A percentile compares a stretch with the other conserved stretches of the same genome.
These are phyloP conservation scores for Neopestalotiopsis rosae DNA, from an alignment of 2,329 filamentous ascomycete species.

Conservation along the genomic window DNA sequence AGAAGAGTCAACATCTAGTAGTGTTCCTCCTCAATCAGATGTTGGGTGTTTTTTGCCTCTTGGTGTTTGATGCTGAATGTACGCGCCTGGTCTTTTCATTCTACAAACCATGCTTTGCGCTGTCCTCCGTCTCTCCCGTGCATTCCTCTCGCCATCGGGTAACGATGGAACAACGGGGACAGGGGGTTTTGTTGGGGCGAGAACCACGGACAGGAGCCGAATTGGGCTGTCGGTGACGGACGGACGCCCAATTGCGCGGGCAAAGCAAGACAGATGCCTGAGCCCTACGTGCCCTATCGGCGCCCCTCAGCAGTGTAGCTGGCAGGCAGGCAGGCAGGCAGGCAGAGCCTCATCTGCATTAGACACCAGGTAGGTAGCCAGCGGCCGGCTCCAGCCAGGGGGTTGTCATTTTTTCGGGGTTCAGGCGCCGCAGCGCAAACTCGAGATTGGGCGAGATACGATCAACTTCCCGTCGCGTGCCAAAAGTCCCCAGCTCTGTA, in stretches of 20 bases:
- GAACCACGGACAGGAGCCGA: not conserved
- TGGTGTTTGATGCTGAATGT: not conserved
- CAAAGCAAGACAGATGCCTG: not conserved
- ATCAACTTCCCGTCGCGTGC: not conserved
- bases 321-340: not conserved
- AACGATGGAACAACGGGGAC: not conserved
- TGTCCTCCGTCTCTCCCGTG: not conserved
- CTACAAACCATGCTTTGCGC: not conserved
- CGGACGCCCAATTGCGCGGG: constrained; percentile 7
- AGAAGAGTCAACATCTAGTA: constrained; percentile 8
- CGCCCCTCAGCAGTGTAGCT: constrained; percentile 4
- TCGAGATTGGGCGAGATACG: constrained; percentile 10
- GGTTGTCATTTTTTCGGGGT: not conserved
- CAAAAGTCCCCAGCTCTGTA: constrained; percentile 2
- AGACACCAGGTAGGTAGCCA: not conserved
- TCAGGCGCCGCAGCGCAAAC: not conserved
- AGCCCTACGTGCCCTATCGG: not conserved
- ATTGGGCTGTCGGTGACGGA: constrained; percentile 6
- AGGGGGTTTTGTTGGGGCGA: constrained; percentile 7
- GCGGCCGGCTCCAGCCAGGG: not conserved
- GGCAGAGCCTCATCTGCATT: constrained; percentile 8
- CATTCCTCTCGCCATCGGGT: not conserved
- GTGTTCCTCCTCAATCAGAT: not conserved
- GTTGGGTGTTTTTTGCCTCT: not conserved
- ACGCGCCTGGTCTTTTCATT: not conserved